phyloP scores from a whole-genome alignment of 441 rosid species.

The Corymbia calophylla region DNA sequence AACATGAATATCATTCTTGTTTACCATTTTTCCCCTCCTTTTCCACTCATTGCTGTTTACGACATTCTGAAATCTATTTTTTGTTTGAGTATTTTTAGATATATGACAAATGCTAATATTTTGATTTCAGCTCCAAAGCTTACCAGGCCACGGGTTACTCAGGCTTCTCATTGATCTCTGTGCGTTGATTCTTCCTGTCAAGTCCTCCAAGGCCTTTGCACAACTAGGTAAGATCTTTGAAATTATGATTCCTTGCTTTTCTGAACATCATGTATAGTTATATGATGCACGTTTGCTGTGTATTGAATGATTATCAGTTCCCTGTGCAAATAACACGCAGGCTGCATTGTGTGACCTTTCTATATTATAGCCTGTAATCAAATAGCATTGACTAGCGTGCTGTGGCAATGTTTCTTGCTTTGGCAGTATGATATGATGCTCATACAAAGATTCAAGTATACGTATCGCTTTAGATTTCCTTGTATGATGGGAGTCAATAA shows the following conservation, averaged over 20 bases:
- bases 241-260: not conserved
- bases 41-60: not conserved
- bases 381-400: not conserved
- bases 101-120: not conserved
- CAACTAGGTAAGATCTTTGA: not conserved
- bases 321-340: too few relatives aligned
- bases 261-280: not conserved
- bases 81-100: too few relatives aligned
- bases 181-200: not conserved
- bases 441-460: not conserved
- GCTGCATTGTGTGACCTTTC: not conserved
- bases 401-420: not conserved
- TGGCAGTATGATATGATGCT: not conserved
- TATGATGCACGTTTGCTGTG: not conserved
- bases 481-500: too few relatives aligned
- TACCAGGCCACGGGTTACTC: accelerated
- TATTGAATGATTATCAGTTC: not conserved
- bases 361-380: too few relatives aligned
- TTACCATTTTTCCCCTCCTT: too few relatives aligned
- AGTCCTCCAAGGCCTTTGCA: not conserved
- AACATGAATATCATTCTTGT: not conserved
- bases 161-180: not conserved
- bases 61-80: not conserved
- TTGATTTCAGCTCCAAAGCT: not conserved
- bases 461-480: not conserved